Evolutionary conservation across 2,329 filamentous ascomycete genomes (phyloP).

Genomic region (Coniochaeta ligniaria): DNA sequence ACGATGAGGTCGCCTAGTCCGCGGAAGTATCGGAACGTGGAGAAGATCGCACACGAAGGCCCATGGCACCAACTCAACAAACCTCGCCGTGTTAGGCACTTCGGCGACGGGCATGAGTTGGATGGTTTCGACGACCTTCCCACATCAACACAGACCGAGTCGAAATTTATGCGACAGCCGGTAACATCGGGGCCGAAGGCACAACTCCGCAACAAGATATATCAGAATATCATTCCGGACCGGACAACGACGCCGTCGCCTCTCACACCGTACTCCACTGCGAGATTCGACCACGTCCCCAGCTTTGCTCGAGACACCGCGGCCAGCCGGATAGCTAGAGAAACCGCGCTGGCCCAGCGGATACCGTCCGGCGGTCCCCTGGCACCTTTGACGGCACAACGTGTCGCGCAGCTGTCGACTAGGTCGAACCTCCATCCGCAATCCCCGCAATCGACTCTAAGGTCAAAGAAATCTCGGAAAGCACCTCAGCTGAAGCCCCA

Average conservation of each 20-base stretch:
- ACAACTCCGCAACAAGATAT: constrained; percentile 46
- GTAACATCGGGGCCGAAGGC: constrained; percentile 62
- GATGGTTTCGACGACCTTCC: constrained; percentile 93
- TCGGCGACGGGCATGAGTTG: constrained; percentile 87
- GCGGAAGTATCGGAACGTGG: constrained; percentile 33
- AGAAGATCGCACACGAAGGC: constrained; percentile 35
- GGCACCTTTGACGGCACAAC: constrained; percentile 47
- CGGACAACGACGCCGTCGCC: constrained; percentile 46
- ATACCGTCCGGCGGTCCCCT: constrained; percentile 45
- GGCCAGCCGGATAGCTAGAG: constrained; percentile 57
- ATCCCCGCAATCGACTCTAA: constrained; percentile 32
- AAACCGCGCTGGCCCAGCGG: constrained; percentile 54
- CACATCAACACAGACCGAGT: constrained; percentile 76
- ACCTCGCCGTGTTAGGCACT: constrained; percentile 63
- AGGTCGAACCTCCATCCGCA: constrained; percentile 39
- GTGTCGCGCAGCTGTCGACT: constrained; percentile 44
- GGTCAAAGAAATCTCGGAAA: constrained; percentile 50
- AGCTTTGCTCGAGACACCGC: constrained; percentile 60
- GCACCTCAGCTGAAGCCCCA: constrained; percentile 67
- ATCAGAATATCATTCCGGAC: constrained; percentile 48
- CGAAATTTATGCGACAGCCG: constrained; percentile 75
- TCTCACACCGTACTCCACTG: constrained; percentile 48
- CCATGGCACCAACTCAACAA: constrained; percentile 64
- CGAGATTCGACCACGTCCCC: constrained; percentile 46
- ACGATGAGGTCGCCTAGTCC: constrained; percentile 56